phyloP scores from a whole-genome alignment of 441 rosid genomes.

The Biscutella laevigata region DNA sequence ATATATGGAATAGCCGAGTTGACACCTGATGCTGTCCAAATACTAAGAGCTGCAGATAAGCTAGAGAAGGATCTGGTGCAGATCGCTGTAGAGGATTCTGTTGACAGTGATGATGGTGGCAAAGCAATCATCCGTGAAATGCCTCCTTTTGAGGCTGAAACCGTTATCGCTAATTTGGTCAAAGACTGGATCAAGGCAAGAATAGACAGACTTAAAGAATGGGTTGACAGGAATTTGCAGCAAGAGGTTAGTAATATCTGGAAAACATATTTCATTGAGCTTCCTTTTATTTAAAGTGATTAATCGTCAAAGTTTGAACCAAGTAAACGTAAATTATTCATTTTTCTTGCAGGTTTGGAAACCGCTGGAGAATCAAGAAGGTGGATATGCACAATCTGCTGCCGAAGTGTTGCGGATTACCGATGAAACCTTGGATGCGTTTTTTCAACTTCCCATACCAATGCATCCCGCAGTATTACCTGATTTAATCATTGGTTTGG shows the following conservation, averaged over 20 bases:
- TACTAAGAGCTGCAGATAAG: conserved; percentile 91
- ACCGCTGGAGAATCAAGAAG: conserved; percentile 57
- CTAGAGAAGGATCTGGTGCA: conserved; percentile 96
- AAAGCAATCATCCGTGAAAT: conserved; percentile 94
- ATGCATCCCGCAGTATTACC: conserved; percentile 89
- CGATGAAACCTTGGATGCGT: conserved; percentile 83
- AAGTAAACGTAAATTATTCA: conserved; percentile 18
- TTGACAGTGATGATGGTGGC: conserved; percentile 96
- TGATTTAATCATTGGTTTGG: conserved; percentile 76
- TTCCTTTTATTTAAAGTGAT: neutral
- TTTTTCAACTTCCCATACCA: conserved; percentile 90
- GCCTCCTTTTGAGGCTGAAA: conserved; percentile 93
- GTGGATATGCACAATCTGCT: conserved; percentile 73
- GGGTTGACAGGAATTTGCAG: conserved; percentile 82
- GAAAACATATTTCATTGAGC: neutral
- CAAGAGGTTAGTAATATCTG: conserved; percentile 54
- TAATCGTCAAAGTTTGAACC: conserved; percentile 3
- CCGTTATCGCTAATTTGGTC: conserved; percentile 79
- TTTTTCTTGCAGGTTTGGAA: conserved; percentile 56
- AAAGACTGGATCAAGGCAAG: conserved; percentile 76
- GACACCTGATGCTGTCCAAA: conserved; percentile 87
- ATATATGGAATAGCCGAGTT: conserved; percentile 64
- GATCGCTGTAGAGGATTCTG: conserved; percentile 97
- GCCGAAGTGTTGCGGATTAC: conserved; percentile 67
- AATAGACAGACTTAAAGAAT: conserved; percentile 75